Base-by-base conservation (phyloP, 202 grass and related monocot species). In the Schoenoplectus triqueter region DNA sequence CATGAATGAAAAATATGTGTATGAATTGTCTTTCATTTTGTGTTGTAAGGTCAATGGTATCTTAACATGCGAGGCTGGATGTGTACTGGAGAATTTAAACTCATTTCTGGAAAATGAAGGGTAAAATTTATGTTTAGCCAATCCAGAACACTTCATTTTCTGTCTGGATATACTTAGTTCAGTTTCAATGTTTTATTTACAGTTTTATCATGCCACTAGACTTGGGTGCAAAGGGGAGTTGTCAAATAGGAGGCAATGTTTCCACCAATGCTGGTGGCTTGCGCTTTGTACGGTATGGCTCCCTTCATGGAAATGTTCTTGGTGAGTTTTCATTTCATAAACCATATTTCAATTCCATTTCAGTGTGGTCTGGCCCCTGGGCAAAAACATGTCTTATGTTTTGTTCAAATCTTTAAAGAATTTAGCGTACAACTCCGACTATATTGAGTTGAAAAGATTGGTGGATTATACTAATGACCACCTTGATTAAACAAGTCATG, bases 191-290 rank as follows among this genome's bases (percentile, higher is more conserved):
- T 45, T 60, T 85, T 85, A 61, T 82, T 69, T 85, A 78, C 85
- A 98, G 95, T 63, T 98, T 92, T 88, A 95, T 95, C 85, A 93
- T 98, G 92, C 95, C 95, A 52, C 92, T 98, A 89, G 95, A 98
- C 81, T 88, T 98, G 87, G 95, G 95, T 39, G 95, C 92, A 74
- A 95, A 98, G 92, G 92, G 95, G 83, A 98, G 95, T 79, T 98
- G 92, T 82, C 95, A 98, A 47, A 98, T 98, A 74, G 95, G 95
- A 65, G 95, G 92, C 57, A 98, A 98, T 86, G 52, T 98, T 88
- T 98, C 95, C 82, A 98, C 92, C 82, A 98, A 95, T 89, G 95
- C 95, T 15, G 92, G 95, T 85, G 95, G 95, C 47, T 80, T 98
- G 45, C 92, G 92, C 73, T 95, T 98, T 60, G 89, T 95, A 88